Conservation (phyloP, 108 stramenopile species). For the Cyclotella baltica region DNA sequence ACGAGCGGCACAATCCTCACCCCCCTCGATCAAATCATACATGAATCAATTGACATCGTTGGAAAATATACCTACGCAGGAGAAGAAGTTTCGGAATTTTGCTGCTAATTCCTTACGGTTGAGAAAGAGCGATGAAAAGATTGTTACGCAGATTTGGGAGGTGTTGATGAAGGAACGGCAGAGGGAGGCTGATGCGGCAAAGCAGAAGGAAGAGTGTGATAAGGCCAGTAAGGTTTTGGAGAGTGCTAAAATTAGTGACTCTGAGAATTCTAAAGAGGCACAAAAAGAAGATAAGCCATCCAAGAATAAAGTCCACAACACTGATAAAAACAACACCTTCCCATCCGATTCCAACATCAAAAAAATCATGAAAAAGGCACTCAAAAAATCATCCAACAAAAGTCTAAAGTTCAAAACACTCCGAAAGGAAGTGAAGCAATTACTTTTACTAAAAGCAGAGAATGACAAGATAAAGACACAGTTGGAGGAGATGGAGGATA, state of each 20-base stretch:
- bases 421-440: constrained; percentile 56
- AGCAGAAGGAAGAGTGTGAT: constrained; percentile 23
- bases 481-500: background rate
- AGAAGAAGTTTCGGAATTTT: constrained; percentile 94
- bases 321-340: constrained; percentile 5
- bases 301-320: constrained; percentile 20
- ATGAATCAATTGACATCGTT: constrained; percentile 62
- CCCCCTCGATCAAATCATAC: constrained; percentile 60
- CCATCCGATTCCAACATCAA: constrained; percentile 44
- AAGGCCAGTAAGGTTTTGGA: constrained; percentile 18
- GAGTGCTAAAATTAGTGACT: constrained; percentile 27
- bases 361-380: constrained; percentile 72
- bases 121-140: constrained; percentile 52
- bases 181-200: constrained; percentile 23
- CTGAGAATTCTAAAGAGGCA: background rate
- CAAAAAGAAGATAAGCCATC: background rate
- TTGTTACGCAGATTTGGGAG: constrained; percentile 78
- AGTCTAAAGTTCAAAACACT: constrained; percentile 70
- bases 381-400: constrained; percentile 76
- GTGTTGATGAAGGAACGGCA: constrained; percentile 59
- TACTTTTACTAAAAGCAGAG: constrained; percentile 28
- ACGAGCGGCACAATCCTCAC: constrained; percentile 60
- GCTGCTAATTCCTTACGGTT: constrained; percentile 80
- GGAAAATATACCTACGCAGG: constrained; percentile 89
- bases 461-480: constrained; percentile 27